A percentile compares a stretch with the other conserved stretches of the same genome.
Conservation (phyloP, 2,329 filamentous ascomycete species). For the Ophiostoma triangulosporum region DNA sequence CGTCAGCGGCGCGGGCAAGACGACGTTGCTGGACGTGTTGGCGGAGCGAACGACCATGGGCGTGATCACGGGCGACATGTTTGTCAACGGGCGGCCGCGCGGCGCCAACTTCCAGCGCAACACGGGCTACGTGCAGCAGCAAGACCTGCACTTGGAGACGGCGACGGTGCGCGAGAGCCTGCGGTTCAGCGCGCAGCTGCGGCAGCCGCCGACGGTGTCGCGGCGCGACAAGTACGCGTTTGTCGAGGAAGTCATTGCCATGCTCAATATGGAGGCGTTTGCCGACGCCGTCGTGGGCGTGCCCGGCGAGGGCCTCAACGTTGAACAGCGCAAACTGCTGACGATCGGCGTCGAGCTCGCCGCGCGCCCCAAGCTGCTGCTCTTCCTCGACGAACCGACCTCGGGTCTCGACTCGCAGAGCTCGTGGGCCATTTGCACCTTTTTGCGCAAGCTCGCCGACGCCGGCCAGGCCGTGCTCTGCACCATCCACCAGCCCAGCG, state of each 20-base stretch:
- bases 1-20: conserved; percentile 76
- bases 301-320: conserved; percentile 71
- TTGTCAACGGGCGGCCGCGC: conserved; percentile 57
- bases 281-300: conserved; percentile 86
- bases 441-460: conserved; percentile 44
- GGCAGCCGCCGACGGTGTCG: conserved; percentile 52
- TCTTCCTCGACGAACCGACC: conserved; percentile 50
- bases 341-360: conserved; percentile 90
- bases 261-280: conserved; percentile 81
- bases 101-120: conserved; percentile 8
- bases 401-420: conserved; percentile 70
- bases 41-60: conserved; percentile 71
- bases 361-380: conserved; percentile 59
- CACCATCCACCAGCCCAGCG: conserved; percentile 94
- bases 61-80: conserved; percentile 58
- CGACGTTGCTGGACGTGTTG: conserved; percentile 69
- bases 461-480: conserved; percentile 83
- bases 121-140: conserved; percentile 57
- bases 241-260: conserved; percentile 69
- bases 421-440: conserved; percentile 62
- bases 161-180: conserved; percentile 66
- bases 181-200: conserved; percentile 58
- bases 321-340: conserved; percentile 59
- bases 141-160: conserved; percentile 62
- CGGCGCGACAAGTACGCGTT: conserved; percentile 60